A percentile compares a stretch with the other conserved stretches of the same genome.
Conservation (phyloP, 2,329 filamentous ascomycete species). For the Aspergillus awamori region DNA sequence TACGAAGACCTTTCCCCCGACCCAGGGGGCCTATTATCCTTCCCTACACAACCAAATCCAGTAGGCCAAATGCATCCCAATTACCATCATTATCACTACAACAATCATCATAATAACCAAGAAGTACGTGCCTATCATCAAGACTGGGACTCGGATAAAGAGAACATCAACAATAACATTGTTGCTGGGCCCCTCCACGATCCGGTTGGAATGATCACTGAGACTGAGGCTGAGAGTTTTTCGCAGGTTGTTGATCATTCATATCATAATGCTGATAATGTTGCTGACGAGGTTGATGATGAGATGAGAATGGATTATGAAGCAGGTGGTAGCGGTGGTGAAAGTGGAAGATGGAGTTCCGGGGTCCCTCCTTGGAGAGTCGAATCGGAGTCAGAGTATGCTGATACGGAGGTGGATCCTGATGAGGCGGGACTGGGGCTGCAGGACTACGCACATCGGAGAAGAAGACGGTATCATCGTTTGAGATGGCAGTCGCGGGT, state of each 20-base stretch:
- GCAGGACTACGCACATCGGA: neutral
- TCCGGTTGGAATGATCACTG: neutral
- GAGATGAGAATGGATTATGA: neutral
- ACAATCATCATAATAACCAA: neutral
- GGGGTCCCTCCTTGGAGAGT: too few relatives aligned
- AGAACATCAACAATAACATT: neutral
- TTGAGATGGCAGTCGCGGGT: neutral
- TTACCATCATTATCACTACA: too few relatives aligned
- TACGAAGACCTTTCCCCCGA: neutral
- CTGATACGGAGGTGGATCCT: neutral
- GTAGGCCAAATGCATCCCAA: too few relatives aligned
- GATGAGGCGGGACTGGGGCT: neutral
- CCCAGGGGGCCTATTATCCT: neutral
- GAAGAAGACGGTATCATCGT: neutral
- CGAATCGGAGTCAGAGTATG: neutral
- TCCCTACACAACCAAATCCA: too few relatives aligned
- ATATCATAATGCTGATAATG: neutral
- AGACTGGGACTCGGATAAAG: constrained; percentile 4
- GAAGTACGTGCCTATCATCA: neutral
- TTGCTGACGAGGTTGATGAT: neutral
- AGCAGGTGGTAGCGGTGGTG: neutral
- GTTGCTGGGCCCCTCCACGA: too few relatives aligned
- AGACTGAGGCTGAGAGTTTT: neutral
- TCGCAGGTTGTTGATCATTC: neutral
- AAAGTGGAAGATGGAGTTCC: too few relatives aligned